These are phyloP conservation scores for Trichoderma simmonsii DNA, from an alignment of 2,329 filamentous ascomycete species.

Conservation along the genomic window DNA sequence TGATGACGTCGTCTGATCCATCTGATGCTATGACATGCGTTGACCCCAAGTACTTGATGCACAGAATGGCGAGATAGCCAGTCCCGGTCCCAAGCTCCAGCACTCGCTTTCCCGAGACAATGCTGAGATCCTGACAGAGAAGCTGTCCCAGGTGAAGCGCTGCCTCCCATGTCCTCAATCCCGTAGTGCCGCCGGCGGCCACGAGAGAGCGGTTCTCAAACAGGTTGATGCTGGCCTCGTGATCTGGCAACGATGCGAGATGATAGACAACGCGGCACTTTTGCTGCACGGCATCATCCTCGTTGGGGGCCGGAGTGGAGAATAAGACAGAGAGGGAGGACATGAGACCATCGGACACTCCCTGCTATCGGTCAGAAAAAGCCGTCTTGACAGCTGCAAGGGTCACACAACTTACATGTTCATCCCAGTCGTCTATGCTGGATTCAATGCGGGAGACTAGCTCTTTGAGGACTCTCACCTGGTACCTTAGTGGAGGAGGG, in stretches of 20 bases:
- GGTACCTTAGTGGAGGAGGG: conserved; percentile 66
- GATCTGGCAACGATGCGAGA: conserved; percentile 34
- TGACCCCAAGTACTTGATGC: conserved; percentile 62
- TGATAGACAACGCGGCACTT: conserved; percentile 74
- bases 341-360: conserved; percentile 79
- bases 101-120: conserved; percentile 55
- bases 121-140: conserved; percentile 47
- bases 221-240: conserved; percentile 50
- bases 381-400: neutral
- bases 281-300: conserved; percentile 63
- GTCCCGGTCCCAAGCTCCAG: conserved; percentile 76
- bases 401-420: conserved; percentile 66
- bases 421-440: conserved; percentile 75
- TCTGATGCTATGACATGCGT: conserved; percentile 66
- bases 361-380: conserved; percentile 52
- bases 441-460: conserved; percentile 68
- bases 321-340: conserved; percentile 63
- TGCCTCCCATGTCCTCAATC: conserved; percentile 78
- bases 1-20: conserved; percentile 69
- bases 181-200: conserved; percentile 69
- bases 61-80: conserved; percentile 71
- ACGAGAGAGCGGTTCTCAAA: conserved; percentile 68
- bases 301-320: conserved; percentile 59
- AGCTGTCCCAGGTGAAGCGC: conserved; percentile 70
- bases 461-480: conserved; percentile 68